Evolutionary conservation across 768 basidiomycete genomes (phyloP), one percentile per base, ranked within the genome.

Genomic region (Suillus brevipes): DNA sequence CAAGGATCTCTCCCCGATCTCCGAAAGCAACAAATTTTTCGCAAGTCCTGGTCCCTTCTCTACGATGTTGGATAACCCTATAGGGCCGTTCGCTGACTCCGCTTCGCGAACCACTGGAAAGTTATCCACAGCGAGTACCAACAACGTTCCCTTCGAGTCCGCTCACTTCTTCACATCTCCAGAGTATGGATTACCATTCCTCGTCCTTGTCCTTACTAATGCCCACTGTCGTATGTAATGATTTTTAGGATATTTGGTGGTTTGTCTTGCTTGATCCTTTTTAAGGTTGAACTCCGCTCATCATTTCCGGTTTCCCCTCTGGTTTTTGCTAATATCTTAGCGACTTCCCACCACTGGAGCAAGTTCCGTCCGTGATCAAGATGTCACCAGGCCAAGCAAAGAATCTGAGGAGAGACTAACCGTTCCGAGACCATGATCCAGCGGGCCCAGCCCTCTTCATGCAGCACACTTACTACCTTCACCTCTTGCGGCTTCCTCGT

Each of bases 1-100:
- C 34, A 60, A 34, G 36, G 42, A 34, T 25, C 61, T 65, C 63
- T 63, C 66, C 25, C 49, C 65, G n/a, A 57, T 63, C 9, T 42
- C 57, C 23, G 36, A 62, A 64, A 28, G 42, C 62, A 14, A 31
- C 6, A 55, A 62, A 3, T 18, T 20, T 20, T 38, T 50, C 2
- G 64, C 60, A 53, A 67, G 62, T 28, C 58, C 66, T 4, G 28
- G 18, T 23, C 72, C 74, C 1, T 58, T 64, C 16, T 60, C 49
- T 34, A 74, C 73, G 0, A 38, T 74, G n/a, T 73, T 75, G 62
- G 74, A 71, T 63, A 68, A 71, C 31, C 68, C 71, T 23, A 7
- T 75, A 38, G 73, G 73, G 14, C 61, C 63, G 20, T 18, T 69
- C 14, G 63, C 64, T 60, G 14, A n/a, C 10, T 66, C 64, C 9